Evolutionary conservation across 1,139 yeast species (phyloP).

Genomic region (Scheffersomyces illinoinensis): DNA sequence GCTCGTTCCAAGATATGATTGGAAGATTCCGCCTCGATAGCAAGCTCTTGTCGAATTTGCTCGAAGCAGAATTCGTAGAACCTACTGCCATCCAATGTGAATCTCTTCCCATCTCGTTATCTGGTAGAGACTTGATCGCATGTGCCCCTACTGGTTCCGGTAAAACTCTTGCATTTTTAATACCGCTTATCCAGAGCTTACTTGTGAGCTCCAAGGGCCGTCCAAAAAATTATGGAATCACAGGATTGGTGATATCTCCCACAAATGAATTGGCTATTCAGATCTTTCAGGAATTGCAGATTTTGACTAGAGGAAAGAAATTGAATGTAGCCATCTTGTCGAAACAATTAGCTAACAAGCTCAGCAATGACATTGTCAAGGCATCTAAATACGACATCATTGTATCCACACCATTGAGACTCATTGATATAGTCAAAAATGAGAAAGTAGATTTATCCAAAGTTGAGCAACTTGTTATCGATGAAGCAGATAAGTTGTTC

Average conservation of each 20-base stretch:
- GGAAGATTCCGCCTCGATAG: constrained; percentile 66
- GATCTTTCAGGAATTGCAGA: constrained; percentile 69
- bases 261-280: constrained; percentile 87
- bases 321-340: constrained; percentile 69
- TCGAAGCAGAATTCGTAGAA: constrained; percentile 68
- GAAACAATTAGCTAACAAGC: constrained; percentile 72
- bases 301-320: constrained; percentile 54
- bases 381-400: constrained; percentile 74
- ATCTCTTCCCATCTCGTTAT: constrained; percentile 68
- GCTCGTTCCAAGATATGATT: constrained; percentile 79
- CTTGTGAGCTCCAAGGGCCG: constrained; percentile 25
- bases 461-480: constrained; percentile 78
- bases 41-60: constrained; percentile 62
- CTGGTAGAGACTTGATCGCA: constrained; percentile 71
- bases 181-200: constrained; percentile 72
- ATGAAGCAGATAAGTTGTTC: constrained; percentile 94
- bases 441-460: constrained; percentile 58
- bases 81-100: constrained; percentile 95
- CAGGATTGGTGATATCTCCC: constrained; percentile 86
- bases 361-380: constrained; percentile 56
- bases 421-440: constrained; percentile 73
- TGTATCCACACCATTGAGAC: constrained; percentile 84
- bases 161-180: constrained; percentile 82
- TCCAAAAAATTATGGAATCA: constrained; percentile 47
- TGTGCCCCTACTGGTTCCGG: constrained; percentile 97